These are phyloP conservation scores for Elsinoe necatrix DNA, from an alignment of 2,329 filamentous ascomycete genomes.

Conservation along the genomic window DNA sequence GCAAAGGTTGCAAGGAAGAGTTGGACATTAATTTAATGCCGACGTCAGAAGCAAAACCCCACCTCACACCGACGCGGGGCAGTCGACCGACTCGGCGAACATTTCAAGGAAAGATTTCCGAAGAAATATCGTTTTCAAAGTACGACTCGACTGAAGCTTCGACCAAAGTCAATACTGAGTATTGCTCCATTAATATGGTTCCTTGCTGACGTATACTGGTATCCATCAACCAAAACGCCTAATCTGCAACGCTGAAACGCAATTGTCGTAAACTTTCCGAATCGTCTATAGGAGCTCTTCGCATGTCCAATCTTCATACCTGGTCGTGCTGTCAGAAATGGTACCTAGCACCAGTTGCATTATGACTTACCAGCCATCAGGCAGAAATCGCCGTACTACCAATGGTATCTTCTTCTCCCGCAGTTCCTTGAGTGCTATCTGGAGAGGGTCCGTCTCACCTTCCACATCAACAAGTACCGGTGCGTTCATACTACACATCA, in stretches of 20 bases:
- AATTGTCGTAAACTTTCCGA: not conserved
- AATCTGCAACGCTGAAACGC: constrained; percentile 4
- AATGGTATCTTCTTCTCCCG: constrained; percentile 97
- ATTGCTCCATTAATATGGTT: not conserved
- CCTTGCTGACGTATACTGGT: not conserved
- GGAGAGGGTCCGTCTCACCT: constrained; percentile 92
- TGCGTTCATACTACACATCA: constrained; percentile 73
- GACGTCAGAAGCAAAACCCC: constrained; percentile 12
- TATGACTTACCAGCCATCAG: constrained; percentile 78
- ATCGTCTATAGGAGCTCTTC: constrained; percentile 66
- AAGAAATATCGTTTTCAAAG: not conserved
- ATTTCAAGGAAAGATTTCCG: not conserved
- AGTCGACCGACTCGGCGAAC: constrained; percentile 1
- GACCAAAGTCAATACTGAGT: not conserved
- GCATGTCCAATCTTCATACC: constrained; percentile 98
- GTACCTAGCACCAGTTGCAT: not conserved
- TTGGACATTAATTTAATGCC: constrained; percentile 12
- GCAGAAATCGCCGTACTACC: constrained; percentile 89
- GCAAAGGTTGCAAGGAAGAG: not conserved
- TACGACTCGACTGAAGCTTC: not conserved
- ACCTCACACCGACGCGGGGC: constrained; percentile 8
- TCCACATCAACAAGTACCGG: constrained; percentile 94
- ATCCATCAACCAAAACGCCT: not conserved
- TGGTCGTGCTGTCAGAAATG: constrained; percentile 30
- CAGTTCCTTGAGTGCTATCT: constrained; percentile 96